Percentiles rank a stretch among this genome's conserved stretches.
Evolutionary conservation across 192 early-diverging fungal genomes (phyloP).

Genomic region (Allomyces macrogynus): DNA sequence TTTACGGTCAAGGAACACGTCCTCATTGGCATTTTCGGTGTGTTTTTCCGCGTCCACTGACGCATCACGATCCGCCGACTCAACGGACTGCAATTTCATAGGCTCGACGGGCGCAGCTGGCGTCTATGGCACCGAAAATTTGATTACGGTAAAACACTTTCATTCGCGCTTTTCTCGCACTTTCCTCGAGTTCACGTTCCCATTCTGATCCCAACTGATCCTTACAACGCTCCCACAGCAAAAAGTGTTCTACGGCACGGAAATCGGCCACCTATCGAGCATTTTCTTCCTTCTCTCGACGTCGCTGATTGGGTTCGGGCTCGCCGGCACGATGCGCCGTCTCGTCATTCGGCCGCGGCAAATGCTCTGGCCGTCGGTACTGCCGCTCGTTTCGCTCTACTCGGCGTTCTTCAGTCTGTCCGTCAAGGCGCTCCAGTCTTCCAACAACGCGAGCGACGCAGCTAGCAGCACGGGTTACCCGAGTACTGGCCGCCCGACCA

Average conservation of each 20-base stretch:
- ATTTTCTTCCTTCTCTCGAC: slow-evolving; percentile 50
- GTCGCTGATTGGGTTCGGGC: slow-evolving; percentile 38
- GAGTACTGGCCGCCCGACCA: no score
- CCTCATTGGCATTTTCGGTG: slow-evolving; percentile 36
- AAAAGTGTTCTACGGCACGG: slow-evolving; percentile 25
- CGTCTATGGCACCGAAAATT: no score
- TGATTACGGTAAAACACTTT: no score
- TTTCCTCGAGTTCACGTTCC: no score
- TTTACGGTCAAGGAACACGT: slow-evolving; percentile 81
- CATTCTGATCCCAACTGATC: no score
- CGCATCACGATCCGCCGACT: not conserved
- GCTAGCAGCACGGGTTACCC: no score
- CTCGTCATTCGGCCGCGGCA: slow-evolving; percentile 66
- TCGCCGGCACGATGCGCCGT: slow-evolving; percentile 49
- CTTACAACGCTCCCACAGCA: no score
- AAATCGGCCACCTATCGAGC: slow-evolving; percentile 17
- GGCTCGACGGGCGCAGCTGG: no score
- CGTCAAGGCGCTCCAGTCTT: slow-evolving; percentile 11
- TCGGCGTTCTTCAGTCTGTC: slow-evolving; percentile 15
- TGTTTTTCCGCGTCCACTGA: not conserved
- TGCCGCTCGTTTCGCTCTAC: slow-evolving; percentile 58
- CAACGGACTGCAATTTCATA: no score
- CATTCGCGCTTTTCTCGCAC: no score
- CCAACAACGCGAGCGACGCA: slow-evolving; percentile 33
- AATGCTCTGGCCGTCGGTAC: slow-evolving; percentile 72